These are phyloP conservation scores for Gracilariopsis chorda DNA, from an alignment of 23 red algal genomes.

Conservation along the genomic window DNA sequence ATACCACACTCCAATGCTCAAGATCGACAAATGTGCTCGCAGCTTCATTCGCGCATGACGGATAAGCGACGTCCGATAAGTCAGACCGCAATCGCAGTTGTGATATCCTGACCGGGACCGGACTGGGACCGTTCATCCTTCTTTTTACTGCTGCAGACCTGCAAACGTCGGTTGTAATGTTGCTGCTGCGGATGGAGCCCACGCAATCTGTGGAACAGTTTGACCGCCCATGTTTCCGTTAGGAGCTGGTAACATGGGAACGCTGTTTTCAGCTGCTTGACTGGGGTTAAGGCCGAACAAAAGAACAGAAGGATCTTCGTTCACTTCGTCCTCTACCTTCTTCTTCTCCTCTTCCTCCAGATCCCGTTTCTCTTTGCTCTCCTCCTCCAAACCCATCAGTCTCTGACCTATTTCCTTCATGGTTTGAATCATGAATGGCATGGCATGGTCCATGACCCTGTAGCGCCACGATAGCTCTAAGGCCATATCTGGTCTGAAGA, in stretches of 20 bases:
- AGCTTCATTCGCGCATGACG: too few species aligned
- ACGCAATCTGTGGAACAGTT: constrained; percentile 68
- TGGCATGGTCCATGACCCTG: constrained; percentile 86
- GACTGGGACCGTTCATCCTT: too few species aligned
- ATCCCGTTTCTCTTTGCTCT: constrained; percentile 88
- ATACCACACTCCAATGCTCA: too few species aligned
- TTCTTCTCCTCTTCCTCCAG: constrained; percentile 64
- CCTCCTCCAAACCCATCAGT: constrained; percentile 89
- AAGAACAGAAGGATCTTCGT: constrained; percentile 89
- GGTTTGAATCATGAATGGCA: constrained; percentile 99
- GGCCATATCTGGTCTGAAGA: constrained; percentile 87
- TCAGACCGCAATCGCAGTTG: too few species aligned
- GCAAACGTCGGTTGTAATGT: constrained; percentile 57
- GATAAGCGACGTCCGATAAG: too few species aligned
- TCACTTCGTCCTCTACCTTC: constrained; percentile 85
- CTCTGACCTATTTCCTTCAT: constrained; percentile 84
- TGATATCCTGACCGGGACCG: too few species aligned
- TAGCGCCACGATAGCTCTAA: constrained; percentile 90
- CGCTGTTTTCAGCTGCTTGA: constrained; percentile 17
- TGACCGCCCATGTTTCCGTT: constrained; percentile 43
- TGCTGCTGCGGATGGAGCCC: constrained; percentile 57
- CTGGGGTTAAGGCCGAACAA: constrained; percentile 73
- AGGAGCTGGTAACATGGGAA: constrained; percentile 58
- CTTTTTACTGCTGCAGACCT: constrained; percentile 32
- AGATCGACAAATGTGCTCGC: too few species aligned